Conservation (phyloP, 805 yeast genomes). For the Grigorovia yakushimaensis region DNA sequence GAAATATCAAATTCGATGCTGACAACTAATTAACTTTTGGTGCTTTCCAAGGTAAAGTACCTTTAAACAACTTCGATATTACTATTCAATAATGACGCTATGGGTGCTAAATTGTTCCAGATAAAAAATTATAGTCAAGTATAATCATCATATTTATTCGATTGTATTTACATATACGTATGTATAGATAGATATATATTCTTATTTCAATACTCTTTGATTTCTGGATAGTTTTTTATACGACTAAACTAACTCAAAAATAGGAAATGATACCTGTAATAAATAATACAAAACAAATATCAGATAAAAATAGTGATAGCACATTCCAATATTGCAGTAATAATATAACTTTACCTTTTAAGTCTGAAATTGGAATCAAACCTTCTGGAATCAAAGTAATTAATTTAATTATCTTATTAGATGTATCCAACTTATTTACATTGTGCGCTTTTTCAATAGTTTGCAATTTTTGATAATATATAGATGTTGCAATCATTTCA, state of each 20-base stretch:
- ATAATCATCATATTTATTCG: too few species aligned
- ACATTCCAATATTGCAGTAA: conserved; percentile 27
- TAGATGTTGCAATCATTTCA: conserved; percentile 27
- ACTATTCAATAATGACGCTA: too few species aligned
- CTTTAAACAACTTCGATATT: too few species aligned
- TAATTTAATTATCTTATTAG: conserved; percentile 23
- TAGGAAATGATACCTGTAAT: conserved; percentile 22
- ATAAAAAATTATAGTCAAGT: too few species aligned
- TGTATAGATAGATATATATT: too few species aligned
- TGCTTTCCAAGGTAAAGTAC: too few species aligned
- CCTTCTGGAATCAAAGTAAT: conserved; percentile 29
- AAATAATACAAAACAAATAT: conserved; percentile 26
- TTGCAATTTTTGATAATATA: conserved; percentile 24
- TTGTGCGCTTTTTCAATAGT: conserved; percentile 19
- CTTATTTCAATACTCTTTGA: too few species aligned
- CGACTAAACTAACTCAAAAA: conserved; percentile 1
- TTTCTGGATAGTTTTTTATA: too few species aligned
- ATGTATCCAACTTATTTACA: conserved; percentile 20
- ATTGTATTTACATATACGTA: too few species aligned
- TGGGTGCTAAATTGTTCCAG: too few species aligned
- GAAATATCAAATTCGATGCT: neutral
- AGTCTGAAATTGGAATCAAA: conserved; percentile 21
- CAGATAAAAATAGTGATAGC: conserved; percentile 26
- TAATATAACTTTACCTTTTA: conserved; percentile 20
- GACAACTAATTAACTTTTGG: neutral